Base-by-base conservation (phyloP, 1,284 basidiomycete genomes). In the Cryptococcus sp. region DNA sequence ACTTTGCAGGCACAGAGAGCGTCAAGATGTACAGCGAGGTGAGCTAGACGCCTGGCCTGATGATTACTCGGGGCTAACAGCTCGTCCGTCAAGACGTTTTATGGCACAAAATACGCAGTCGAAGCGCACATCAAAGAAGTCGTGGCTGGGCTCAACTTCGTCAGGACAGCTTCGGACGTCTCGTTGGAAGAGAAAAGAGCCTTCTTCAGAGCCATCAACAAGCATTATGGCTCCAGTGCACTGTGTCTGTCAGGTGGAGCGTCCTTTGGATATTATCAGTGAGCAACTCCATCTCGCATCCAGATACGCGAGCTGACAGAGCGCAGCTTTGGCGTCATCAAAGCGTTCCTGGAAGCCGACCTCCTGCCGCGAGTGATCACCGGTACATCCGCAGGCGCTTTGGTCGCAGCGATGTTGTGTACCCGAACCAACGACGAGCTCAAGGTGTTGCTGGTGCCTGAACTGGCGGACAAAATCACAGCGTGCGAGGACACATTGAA, bases 1-100 rank as follows among this genome's bases (percentile, higher is more conserved):
- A 98, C 78, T 99, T 98, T 82, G 96, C 91, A 10, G 96, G 93
- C 0, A 87, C 92, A 0, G 95, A 98, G 78, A 93, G 90, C 51
- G 81, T 89, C 59, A 87, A 91, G 69, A 80, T 97, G 54, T 97
- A 97, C 74, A 92, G 90, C 75, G 90, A 92, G 83, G 91, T 88
- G 72, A 73, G 81, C 42, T 46, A 38, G 16, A 4, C 27, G 48
- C 31, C 6, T 35, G 19, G n/a, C 13, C 47, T 48, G 59, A 48
- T 8, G 19, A 8, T n/a, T n/a, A 64, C 31, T n/a, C 42, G 2
- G 8, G 8, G 42, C 42, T 45, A 13, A 45, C 42, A 2, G 11
- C 11, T 50, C 48, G 16, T n/a, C 5, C 25, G 6, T 7, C 16
- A n/a, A 62, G 90, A 93, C 91, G 0, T 96, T 90, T 78, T 84